Conservation (phyloP, 345 rosid species). For the Chamaenerion angustifolium region DNA sequence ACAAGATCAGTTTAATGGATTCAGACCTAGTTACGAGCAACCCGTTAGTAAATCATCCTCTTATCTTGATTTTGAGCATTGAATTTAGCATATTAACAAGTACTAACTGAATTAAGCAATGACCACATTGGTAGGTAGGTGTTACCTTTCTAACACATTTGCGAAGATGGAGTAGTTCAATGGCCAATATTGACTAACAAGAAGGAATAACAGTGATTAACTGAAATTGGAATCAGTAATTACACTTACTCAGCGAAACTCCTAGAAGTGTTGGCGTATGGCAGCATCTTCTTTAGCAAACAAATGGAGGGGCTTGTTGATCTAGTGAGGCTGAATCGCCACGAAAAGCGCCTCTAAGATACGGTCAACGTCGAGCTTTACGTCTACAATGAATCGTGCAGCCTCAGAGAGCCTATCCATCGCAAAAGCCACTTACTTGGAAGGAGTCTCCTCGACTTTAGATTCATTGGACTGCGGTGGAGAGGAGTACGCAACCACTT, state of each 20-base stretch:
- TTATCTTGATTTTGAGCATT: too few relatives aligned
- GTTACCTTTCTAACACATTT: too few relatives aligned
- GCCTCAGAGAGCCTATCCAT: slow-evolving; percentile 89
- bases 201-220: too few relatives aligned
- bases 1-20: not conserved
- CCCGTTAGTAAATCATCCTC: too few relatives aligned
- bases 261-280: slow-evolving; percentile 77
- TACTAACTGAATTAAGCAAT: not conserved
- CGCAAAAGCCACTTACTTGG: slow-evolving; percentile 86
- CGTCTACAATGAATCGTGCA: slow-evolving; percentile 71
- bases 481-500: slow-evolving; percentile 10
- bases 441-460: slow-evolving; percentile 57
- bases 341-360: slow-evolving; percentile 76
- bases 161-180: too few relatives aligned
- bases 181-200: too few relatives aligned
- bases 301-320: slow-evolving; percentile 39
- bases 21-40: not conserved
- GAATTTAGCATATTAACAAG: too few relatives aligned
- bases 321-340: slow-evolving; percentile 54
- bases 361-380: slow-evolving; percentile 81
- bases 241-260: slow-evolving; percentile 51
- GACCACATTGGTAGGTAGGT: not conserved
- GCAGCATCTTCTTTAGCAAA: slow-evolving; percentile 62
- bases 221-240: not conserved
- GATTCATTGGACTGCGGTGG: slow-evolving; percentile 9